A percentile compares a stretch with the other conserved stretches of the same genome.
Conservation (phyloP, 2,329 filamentous ascomycete genomes). For the Alternaria triticimaculans region DNA sequence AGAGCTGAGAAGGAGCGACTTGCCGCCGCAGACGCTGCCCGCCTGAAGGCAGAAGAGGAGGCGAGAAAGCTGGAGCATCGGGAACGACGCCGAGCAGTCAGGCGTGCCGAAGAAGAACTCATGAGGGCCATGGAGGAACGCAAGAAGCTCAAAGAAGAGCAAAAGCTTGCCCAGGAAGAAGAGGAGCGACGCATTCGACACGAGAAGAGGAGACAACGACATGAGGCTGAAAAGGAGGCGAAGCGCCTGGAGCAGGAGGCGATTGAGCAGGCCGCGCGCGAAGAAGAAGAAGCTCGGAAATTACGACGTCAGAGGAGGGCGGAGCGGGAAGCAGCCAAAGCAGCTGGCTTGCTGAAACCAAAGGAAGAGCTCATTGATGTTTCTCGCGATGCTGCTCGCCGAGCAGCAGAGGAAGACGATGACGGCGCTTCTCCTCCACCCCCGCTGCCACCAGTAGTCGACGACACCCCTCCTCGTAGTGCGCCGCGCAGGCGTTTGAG, state of each 20-base stretch:
- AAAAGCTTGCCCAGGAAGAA: slow-evolving; percentile 29
- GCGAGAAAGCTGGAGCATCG: slow-evolving; percentile 30
- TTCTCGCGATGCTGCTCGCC: slow-evolving; percentile 36
- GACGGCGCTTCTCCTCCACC: slow-evolving; percentile 10
- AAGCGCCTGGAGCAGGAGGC: slow-evolving; percentile 20
- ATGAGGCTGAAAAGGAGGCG: slow-evolving; percentile 38
- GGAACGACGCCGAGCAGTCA: slow-evolving; percentile 36
- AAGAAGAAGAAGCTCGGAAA: slow-evolving; percentile 35
- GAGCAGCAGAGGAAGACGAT: slow-evolving; percentile 24
- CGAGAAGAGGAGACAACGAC: slow-evolving; percentile 29
- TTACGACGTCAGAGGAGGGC: slow-evolving; percentile 34
- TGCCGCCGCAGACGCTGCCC: slow-evolving; percentile 35
- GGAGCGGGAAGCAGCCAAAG: slow-evolving; percentile 36
- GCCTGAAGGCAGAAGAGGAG: slow-evolving; percentile 32
- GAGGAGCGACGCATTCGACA: slow-evolving; percentile 39
- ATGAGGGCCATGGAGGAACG: slow-evolving; percentile 29
- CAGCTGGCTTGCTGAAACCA: slow-evolving; percentile 11
- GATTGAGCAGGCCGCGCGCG: slow-evolving; percentile 20
- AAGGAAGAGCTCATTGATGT: slow-evolving; percentile 20
- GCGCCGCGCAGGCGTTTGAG: slow-evolving; percentile 34
- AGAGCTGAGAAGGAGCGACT: slow-evolving; percentile 36
- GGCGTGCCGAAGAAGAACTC: slow-evolving; percentile 31
- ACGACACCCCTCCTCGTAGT: slow-evolving; percentile 28
- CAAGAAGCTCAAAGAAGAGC: slow-evolving; percentile 26
- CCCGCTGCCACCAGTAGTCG: slow-evolving; percentile 23